phyloP scores from a whole-genome alignment of 768 basidiomycete genomes.

The Crassisporium funariophilum region DNA sequence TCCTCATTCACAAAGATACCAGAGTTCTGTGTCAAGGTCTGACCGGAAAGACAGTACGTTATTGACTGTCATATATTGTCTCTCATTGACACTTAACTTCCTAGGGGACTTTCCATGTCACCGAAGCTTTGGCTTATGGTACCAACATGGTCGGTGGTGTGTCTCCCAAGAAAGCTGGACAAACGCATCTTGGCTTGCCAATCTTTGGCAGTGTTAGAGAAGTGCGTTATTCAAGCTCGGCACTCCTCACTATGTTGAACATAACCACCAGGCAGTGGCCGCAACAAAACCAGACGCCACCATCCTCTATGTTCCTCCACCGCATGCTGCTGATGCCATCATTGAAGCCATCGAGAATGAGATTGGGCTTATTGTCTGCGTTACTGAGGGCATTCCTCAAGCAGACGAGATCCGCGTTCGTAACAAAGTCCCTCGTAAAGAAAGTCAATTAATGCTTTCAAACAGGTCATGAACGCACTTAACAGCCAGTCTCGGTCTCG shows the following conservation, averaged over 20 bases:
- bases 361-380: conserved; percentile 95
- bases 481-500: conserved; percentile 93
- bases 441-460: conserved; percentile 1
- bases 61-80: neutral
- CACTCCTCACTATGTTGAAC: neutral
- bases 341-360: conserved; percentile 99
- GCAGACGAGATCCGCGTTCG: conserved; percentile 90
- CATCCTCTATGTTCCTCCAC: conserved; percentile 98
- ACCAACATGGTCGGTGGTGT: conserved; percentile 99
- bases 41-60: conserved; percentile 90
- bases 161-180: conserved; percentile 94
- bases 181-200: conserved; percentile 92
- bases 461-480: conserved; percentile 88
- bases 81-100: neutral
- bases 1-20: conserved; percentile 92
- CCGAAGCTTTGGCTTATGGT: conserved; percentile 91
- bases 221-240: conserved; percentile 43
- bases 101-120: conserved; percentile 97
- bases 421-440: conserved; percentile 56
- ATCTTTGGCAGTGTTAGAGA: conserved; percentile 92
- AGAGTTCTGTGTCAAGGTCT: conserved; percentile 91
- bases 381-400: conserved; percentile 99
- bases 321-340: conserved; percentile 93
- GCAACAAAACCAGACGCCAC: conserved; percentile 90
- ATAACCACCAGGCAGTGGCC: conserved; percentile 68